phyloP scores from a whole-genome alignment of 1,284 basidiomycete genomes.

The Ceratobasidium sp. region DNA sequence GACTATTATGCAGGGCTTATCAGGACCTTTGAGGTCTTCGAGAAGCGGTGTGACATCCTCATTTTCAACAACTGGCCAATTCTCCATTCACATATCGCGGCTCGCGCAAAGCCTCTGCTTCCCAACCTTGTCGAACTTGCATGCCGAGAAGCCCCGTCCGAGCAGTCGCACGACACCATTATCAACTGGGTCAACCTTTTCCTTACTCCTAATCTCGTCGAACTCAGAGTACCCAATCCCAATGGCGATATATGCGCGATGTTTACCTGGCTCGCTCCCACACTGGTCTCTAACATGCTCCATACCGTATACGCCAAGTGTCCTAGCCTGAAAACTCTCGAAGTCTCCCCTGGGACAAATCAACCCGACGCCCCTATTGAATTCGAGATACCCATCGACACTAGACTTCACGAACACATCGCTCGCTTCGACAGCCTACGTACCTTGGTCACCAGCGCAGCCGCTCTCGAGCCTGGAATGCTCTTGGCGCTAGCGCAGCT shows the following conservation, averaged over 20 bases:
- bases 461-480: conserved; percentile 39
- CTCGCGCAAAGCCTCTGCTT: conserved; percentile 17
- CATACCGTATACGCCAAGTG: conserved; percentile 29
- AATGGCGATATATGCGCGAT: conserved; percentile 43
- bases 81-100: conserved; percentile 11
- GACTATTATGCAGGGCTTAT: conserved; percentile 27
- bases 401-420: conserved; percentile 39
- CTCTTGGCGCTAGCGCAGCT: conserved; percentile 24
- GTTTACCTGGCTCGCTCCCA: conserved; percentile 40
- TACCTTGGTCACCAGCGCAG: conserved; percentile 39
- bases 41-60: conserved; percentile 21
- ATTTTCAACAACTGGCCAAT: conserved; percentile 3
- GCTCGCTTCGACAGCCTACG: conserved; percentile 42
- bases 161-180: conserved; percentile 42
- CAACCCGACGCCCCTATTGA: conserved; percentile 10
- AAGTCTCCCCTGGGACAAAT: conserved; percentile 38
- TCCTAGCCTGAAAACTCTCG: conserved; percentile 43
- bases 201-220: conserved; percentile 39
- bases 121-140: conserved; percentile 37
- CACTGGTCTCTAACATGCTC: conserved; percentile 39
- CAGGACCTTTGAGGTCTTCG: conserved; percentile 27
- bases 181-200: conserved; percentile 41
- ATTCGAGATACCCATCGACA: conserved; percentile 27
- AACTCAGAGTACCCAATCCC: conserved; percentile 36
- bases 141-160: conserved; percentile 34